Evolutionary conservation across 352 stramenopile genomes (phyloP).

Genomic region (Phytophthora ramorum): DNA sequence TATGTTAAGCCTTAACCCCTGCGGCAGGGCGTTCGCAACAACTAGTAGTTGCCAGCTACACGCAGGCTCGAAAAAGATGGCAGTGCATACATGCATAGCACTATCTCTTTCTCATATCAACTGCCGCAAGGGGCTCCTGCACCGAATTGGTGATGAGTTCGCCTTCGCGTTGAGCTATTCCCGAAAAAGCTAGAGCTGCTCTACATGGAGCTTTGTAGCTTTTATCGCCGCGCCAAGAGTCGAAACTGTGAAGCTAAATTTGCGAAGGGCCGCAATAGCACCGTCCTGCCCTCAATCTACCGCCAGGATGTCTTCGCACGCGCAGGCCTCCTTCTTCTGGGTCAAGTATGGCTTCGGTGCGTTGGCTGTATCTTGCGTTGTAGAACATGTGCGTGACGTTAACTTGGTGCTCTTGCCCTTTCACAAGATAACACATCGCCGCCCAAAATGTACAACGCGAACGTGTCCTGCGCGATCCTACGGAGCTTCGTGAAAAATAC

Average conservation of each 20-base stretch:
- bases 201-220: too few species aligned
- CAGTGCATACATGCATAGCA: too few species aligned
- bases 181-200: too few species aligned
- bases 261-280: background rate
- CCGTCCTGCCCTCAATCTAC: background rate
- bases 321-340: slow-evolving; percentile 62
- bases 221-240: background rate
- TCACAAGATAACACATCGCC: slow-evolving; percentile 55
- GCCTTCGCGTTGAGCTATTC: too few species aligned
- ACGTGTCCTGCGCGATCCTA: slow-evolving; percentile 74
- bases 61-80: too few species aligned
- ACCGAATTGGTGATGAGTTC: too few species aligned
- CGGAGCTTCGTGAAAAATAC: slow-evolving; percentile 74
- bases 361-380: slow-evolving; percentile 4
- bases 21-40: too few species aligned
- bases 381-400: background rate
- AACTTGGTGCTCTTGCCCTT: background rate
- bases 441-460: slow-evolving; percentile 80
- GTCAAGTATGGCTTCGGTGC: slow-evolving; percentile 86
- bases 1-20: too few species aligned
- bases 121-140: too few species aligned
- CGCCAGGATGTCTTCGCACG: slow-evolving; percentile 15
- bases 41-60: too few species aligned
- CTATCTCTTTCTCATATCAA: too few species aligned
- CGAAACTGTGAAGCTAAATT: background rate